Evolutionary conservation across 768 basidiomycete genomes (phyloP), one percentile per base, ranked within the genome.

Genomic region (Strobilomyces echinocephalus): DNA sequence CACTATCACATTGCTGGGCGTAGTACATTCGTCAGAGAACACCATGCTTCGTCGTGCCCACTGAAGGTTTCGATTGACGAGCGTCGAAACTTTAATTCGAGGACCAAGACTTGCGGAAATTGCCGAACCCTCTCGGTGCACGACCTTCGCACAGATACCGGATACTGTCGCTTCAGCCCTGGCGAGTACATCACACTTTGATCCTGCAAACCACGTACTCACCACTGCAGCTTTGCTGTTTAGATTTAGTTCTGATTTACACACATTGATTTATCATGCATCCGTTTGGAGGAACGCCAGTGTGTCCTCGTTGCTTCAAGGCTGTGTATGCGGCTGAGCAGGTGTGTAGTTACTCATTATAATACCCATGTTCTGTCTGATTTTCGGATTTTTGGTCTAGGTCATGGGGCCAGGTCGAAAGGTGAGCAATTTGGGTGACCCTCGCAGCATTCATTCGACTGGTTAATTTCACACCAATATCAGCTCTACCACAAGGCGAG

Each of bases 251-350:
- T 36, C 35, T 45, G 48, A 49, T 33, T 34, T 38, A 18, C 38
- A 18, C n/a, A 38, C 38, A 7, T 10, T 39, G 39, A 39, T 8
- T 39, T 39, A 8, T 49, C 57, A 89, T 88, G 85, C 83, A 84
- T 64, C 80, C 84, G 3, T 90, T 85, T 63, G 83, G 84, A 56
- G 86, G 83, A 42, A 81, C 82, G 5, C 80, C 87, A 28, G 70
- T 74, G 49, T 94, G 91, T 65, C 87, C 91, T 15, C 72, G 81
- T 63, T 94, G 91, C 70, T 70, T 69, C 53, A 90, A 85, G 69
- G 69, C 79, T 0, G 92, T 94, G 31, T 95, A 95, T 71, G 87
- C 87, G 55, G 91, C 91, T 48, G 91, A 95, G 69, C 90, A 94
- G 80, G 88, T 85, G 55, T 58, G 76, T 33, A 28, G 14, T 41